A percentile compares a stretch with the other conserved stretches of the same genome.
Conservation (phyloP, 305 asterid genomes). For the Coffea humblotiana region DNA sequence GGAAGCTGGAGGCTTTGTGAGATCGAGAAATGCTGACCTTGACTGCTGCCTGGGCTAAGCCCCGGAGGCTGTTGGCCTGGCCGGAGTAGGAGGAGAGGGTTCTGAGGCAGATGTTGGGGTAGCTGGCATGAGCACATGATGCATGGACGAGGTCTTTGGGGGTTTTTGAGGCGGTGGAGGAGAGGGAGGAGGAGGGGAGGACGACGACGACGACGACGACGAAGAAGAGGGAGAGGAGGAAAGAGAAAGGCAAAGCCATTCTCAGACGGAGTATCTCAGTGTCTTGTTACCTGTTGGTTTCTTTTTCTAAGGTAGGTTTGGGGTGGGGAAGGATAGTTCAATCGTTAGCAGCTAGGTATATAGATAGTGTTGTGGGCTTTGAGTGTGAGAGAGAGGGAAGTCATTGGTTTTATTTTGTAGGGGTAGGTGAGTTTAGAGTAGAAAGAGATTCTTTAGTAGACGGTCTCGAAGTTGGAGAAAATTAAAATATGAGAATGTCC, state of each 20-base stretch:
- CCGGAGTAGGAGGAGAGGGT: slow-evolving; percentile 71
- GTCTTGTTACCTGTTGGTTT: neutral
- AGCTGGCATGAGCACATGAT: slow-evolving; percentile 86
- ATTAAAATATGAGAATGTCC: neutral
- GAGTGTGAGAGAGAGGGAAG: slow-evolving; percentile 3
- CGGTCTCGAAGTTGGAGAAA: neutral
- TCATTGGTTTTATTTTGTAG: slow-evolving; percentile 6
- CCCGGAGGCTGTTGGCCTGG: slow-evolving; percentile 62
- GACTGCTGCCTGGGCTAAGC: slow-evolving; percentile 73
- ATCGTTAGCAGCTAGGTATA: neutral
- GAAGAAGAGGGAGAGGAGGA: slow-evolving; percentile 3
- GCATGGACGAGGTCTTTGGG: slow-evolving; percentile 45
- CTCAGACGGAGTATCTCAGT: neutral
- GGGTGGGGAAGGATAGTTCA: neutral
- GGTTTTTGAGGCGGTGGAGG: neutral
- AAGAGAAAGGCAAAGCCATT: slow-evolving; percentile 13
- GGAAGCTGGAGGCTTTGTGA: slow-evolving; percentile 40
- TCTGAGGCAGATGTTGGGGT: slow-evolving; percentile 75
- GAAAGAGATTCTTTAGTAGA: neutral
- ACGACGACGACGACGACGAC: too few species aligned
- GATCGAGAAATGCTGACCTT: slow-evolving; percentile 63
- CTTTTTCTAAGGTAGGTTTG: neutral
- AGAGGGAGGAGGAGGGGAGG: neutral
- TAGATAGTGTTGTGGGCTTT: neutral
- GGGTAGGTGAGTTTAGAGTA: neutral